Conservation (phyloP, 2,329 filamentous ascomycete species). For the Colletotrichum eleusines region DNA sequence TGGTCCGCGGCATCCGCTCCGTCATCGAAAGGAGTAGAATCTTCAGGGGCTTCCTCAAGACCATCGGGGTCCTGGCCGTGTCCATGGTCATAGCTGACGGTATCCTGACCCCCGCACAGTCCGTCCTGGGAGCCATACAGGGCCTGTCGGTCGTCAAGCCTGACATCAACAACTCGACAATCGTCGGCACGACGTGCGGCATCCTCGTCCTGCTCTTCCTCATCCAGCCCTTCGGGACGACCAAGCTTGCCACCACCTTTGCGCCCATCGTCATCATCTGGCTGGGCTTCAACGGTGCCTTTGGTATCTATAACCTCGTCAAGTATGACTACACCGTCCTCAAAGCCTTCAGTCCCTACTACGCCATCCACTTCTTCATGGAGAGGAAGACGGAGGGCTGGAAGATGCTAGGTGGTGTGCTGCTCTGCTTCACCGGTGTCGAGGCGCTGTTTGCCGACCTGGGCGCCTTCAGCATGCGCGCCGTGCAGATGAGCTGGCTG, state of each 20-base stretch:
- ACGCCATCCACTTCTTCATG: constrained; percentile 70
- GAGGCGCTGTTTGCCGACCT: constrained; percentile 84
- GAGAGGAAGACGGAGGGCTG: constrained; percentile 71
- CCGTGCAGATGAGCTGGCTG: constrained; percentile 81
- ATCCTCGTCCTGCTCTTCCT: constrained; percentile 74
- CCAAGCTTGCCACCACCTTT: constrained; percentile 70
- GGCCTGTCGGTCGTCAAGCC: constrained; percentile 70
- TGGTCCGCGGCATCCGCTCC: constrained; percentile 65
- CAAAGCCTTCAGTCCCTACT: constrained; percentile 69
- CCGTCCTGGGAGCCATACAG: constrained; percentile 77
- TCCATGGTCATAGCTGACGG: constrained; percentile 76
- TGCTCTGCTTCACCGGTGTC: constrained; percentile 82
- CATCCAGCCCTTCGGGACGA: constrained; percentile 74
- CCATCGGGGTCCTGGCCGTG: constrained; percentile 74
- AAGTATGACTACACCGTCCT: constrained; percentile 65
- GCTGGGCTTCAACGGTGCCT: constrained; percentile 72
- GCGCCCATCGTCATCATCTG: constrained; percentile 77
- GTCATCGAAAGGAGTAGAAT: constrained; percentile 68
- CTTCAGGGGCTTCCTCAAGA: constrained; percentile 67
- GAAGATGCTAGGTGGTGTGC: constrained; percentile 75
- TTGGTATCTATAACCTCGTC: constrained; percentile 73
- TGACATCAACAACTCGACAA: constrained; percentile 65
- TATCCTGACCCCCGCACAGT: constrained; percentile 77
- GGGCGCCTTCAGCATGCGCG: constrained; percentile 77
- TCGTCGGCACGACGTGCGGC: constrained; percentile 73